Evolutionary conservation across 192 early-diverging fungal species (phyloP), one percentile per base, ranked within the genome.

Genomic region (Pilobolus umbonatus): DNA sequence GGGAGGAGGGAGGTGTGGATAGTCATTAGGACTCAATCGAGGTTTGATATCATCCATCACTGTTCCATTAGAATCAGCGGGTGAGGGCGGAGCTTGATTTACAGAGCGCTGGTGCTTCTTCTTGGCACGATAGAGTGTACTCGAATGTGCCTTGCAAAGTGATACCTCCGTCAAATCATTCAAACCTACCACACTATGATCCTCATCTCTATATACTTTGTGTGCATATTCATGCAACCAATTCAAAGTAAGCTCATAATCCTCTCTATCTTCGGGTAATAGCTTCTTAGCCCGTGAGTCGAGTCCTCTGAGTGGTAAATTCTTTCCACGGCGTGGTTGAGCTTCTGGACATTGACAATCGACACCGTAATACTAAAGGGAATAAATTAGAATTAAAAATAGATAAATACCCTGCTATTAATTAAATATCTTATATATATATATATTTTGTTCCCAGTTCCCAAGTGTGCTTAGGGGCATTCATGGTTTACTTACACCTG

Each of bases 301-400:
- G 17, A 72, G 49, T 10, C 57, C 48, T 31, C 61, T 56, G 19
- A 50, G 32, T 21, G 71, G 71, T 17, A 72, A 42, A 38, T 72
- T 72, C 42, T 67, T 66, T 11, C 71, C 71, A n/a, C 71, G 61
- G 30, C 71, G 71, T 11, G 71, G 71, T 26, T 72, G 71, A 21
- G 67, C 40, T 35, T 72, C 71, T 8, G 39, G 35, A 45, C 71
- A 72, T 17, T 40, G 26, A 48, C 71, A 72, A 34, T 62, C 46
- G 29, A 29, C 42, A 10, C 61, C 71, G 34, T 67, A 72, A 35
- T 54, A 56, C 71, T 72, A 30, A 28, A 36, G 21, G 15, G 31
- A 0, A 51, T 17, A 42, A 42, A 42, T 12, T 17, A n/a, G 12
- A 15, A 42, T 2, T 42, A 15, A 17, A 17, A 15, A 5, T 42